phyloP scores from a whole-genome alignment of 129 eudicot genomes.

The Chrysanthemum lavandulifolium region DNA sequence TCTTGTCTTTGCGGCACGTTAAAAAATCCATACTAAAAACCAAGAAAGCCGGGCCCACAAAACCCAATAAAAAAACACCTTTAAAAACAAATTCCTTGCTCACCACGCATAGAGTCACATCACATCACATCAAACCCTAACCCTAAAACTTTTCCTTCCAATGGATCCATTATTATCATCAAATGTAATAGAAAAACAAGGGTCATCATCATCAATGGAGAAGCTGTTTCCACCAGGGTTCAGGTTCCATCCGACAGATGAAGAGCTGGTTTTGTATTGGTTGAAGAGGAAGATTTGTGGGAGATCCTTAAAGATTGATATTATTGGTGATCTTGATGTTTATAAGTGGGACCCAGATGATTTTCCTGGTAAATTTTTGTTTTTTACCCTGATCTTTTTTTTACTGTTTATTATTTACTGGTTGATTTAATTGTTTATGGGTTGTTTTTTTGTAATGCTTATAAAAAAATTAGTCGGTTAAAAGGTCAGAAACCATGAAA shows the following conservation, averaged over 20 bases:
- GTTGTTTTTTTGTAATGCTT: too few relatives aligned
- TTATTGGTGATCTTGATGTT: slow-evolving; percentile 74
- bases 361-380: slow-evolving; percentile 57
- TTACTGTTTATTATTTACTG: too few relatives aligned
- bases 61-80: slow-evolving; percentile 1
- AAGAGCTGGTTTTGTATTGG: slow-evolving; percentile 70
- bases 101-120: neutral
- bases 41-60: slow-evolving; percentile 13
- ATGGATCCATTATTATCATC: neutral
- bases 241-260: slow-evolving; percentile 84
- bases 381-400: neutral
- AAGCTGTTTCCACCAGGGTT: slow-evolving; percentile 67
- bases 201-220: slow-evolving; percentile 2
- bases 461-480: too few relatives aligned
- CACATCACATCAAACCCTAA: neutral
- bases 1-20: too few relatives aligned
- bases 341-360: slow-evolving; percentile 84
- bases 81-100: slow-evolving; percentile 3
- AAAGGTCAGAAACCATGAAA: too few relatives aligned
- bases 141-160: neutral
- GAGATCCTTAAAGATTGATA: slow-evolving; percentile 47
- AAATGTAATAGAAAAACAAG: neutral
- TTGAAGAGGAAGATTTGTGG: slow-evolving; percentile 74
- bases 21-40: too few relatives aligned
- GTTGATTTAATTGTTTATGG: too few relatives aligned